Evolutionary conservation across 2,329 filamentous ascomycete genomes (phyloP).

Genomic region (Niveomyces coronatus): DNA sequence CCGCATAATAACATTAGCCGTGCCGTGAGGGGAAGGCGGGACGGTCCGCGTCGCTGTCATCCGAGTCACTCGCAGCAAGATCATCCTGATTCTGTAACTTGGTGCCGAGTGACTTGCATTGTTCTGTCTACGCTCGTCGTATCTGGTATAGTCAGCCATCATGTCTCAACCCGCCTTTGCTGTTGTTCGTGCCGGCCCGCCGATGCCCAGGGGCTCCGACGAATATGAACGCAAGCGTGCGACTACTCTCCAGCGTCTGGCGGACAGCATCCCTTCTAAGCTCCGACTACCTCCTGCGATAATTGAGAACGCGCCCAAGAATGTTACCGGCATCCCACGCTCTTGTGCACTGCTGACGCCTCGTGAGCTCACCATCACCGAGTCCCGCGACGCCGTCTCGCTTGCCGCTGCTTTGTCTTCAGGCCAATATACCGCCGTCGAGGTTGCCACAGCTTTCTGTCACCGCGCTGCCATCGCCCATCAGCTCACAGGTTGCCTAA

Average conservation of each 20-base stretch:
- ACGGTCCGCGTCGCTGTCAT: too few species aligned
- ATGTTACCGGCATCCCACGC: conserved; percentile 25
- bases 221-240: conserved; percentile 9
- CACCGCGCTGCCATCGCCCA: conserved; percentile 44
- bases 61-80: too few species aligned
- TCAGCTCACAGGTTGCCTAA: conserved; percentile 42
- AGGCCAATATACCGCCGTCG: conserved; percentile 25
- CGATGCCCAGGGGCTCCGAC: conserved; percentile 4
- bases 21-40: too few species aligned
- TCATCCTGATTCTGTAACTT: too few species aligned
- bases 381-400: conserved; percentile 31
- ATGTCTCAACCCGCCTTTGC: too few species aligned
- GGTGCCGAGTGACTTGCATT: too few species aligned
- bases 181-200: too few species aligned
- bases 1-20: too few species aligned
- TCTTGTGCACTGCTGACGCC: conserved; percentile 33
- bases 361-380: conserved; percentile 38
- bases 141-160: too few species aligned
- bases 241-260: conserved; percentile 20
- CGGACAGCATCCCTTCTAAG: conserved; percentile 20
- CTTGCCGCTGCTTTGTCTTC: conserved; percentile 29
- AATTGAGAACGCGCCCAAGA: conserved; percentile 18
- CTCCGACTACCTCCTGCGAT: conserved; percentile 19
- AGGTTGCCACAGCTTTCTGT: conserved; percentile 38
- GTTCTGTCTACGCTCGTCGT: too few species aligned